phyloP scores from a whole-genome alignment of 345 rosid genomes.

The Bretschneidera sinensis region DNA sequence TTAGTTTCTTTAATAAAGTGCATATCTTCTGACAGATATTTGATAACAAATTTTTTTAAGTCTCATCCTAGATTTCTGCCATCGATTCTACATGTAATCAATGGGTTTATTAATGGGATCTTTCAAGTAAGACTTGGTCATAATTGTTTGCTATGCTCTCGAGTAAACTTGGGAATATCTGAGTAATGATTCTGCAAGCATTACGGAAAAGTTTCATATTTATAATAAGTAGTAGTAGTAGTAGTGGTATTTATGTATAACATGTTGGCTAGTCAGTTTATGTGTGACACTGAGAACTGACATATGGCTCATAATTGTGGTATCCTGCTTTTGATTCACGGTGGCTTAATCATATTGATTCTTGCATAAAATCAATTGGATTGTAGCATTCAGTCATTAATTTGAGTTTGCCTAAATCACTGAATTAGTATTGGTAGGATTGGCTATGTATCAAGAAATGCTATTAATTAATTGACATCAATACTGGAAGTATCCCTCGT shows the following conservation, averaged over 20 bases:
- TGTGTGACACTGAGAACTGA: not conserved
- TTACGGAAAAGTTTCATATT: too few species aligned
- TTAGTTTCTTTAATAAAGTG: too few species aligned
- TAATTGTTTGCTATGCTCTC: too few species aligned
- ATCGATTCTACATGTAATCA: not conserved
- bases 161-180: too few species aligned
- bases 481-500: not conserved
- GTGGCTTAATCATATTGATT: not conserved
- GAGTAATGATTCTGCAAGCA: too few species aligned
- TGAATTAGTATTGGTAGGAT: too few species aligned
- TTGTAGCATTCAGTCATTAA: not conserved
- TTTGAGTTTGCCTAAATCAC: not conserved
- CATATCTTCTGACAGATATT: not conserved
- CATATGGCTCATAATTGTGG: not conserved
- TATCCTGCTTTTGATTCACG: not conserved
- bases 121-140: not conserved
- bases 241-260: too few species aligned
- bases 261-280: too few species aligned
- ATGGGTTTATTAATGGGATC: not conserved
- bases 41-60: too few species aligned
- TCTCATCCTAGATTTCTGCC: not conserved
- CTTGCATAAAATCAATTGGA: too few species aligned
- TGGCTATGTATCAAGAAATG: not conserved
- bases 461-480: too few species aligned
- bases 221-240: too few species aligned